Evolutionary conservation across 2,329 filamentous ascomycete genomes (phyloP).

Genomic region (Geosmithia morbida): DNA sequence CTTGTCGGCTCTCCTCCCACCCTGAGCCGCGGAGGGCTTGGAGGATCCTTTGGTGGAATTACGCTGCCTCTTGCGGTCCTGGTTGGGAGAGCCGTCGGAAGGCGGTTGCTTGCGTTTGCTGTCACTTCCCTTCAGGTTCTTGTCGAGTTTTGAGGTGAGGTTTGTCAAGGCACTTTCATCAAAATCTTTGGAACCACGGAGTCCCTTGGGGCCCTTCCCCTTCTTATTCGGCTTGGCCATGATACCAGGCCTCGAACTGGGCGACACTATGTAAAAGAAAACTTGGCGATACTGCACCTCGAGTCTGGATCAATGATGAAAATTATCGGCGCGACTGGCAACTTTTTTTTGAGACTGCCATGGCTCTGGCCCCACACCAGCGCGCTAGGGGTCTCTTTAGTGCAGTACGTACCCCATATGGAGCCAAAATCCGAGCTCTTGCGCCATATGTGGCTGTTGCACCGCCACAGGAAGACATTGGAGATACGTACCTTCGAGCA

Average conservation of each 20-base stretch:
- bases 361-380: neutral
- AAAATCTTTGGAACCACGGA: conserved; percentile 16
- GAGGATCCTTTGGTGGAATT: conserved; percentile 10
- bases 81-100: conserved; percentile 15
- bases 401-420: neutral
- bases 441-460: neutral
- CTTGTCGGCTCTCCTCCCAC: conserved; percentile 5
- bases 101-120: conserved; percentile 30
- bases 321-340: conserved; percentile 8
- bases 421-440: neutral
- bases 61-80: conserved; percentile 22
- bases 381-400: conserved; percentile 1
- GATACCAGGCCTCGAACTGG: neutral
- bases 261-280: neutral
- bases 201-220: conserved; percentile 12
- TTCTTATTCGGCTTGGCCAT: conserved; percentile 15
- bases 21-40: conserved; percentile 6
- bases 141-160: conserved; percentile 42
- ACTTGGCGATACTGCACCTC: conserved; percentile 29
- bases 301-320: neutral
- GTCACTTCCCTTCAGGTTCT: conserved; percentile 23
- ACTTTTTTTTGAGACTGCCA: conserved; percentile 10
- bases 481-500: neutral
- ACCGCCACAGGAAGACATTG: neutral
- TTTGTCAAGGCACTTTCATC: conserved; percentile 34